Evolutionary conservation across 371 early-diverging fungal genomes (phyloP).

Genomic region (Apophysomyces elegans): DNA sequence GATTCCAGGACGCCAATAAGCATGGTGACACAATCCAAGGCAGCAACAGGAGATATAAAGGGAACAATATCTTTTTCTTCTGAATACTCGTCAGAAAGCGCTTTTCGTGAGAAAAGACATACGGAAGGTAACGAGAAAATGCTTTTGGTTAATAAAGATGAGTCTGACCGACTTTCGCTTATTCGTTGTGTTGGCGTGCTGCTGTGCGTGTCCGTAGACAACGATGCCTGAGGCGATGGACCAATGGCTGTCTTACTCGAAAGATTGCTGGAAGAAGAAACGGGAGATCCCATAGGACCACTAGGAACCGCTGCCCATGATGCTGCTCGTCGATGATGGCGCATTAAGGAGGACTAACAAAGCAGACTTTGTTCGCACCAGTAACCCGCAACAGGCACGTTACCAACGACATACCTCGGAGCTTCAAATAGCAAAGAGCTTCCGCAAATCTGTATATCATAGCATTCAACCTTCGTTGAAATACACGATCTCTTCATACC

Average conservation of each 20-base stretch:
- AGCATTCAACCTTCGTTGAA: too few species aligned
- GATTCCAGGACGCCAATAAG: slow-evolving; percentile 2
- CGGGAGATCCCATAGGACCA: background rate
- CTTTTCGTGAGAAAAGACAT: background rate
- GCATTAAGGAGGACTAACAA: background rate
- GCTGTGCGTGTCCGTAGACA: background rate
- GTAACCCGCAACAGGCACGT: too few species aligned
- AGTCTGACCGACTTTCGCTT: background rate
- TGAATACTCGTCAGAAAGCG: slow-evolving; percentile 1
- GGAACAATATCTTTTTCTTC: slow-evolving; percentile 4
- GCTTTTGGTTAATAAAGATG: slow-evolving; percentile 4
- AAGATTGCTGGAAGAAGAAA: background rate
- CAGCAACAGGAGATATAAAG: background rate
- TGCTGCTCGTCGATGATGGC: background rate
- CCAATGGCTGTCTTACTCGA: background rate
- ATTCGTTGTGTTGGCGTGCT: background rate
- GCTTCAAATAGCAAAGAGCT: too few species aligned
- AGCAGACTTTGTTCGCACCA: background rate
- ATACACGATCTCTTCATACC: too few species aligned
- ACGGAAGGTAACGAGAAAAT: background rate
- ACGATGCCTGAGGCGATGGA: background rate
- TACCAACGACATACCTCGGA: too few species aligned
- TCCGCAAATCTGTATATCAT: too few species aligned
- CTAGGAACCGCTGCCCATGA: slow-evolving; percentile 4
- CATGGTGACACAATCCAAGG: slow-evolving; percentile 2